Evolutionary conservation across 2,329 filamentous ascomycete species (phyloP).

Genomic region (Phaeosphaeriaceae sp.): DNA sequence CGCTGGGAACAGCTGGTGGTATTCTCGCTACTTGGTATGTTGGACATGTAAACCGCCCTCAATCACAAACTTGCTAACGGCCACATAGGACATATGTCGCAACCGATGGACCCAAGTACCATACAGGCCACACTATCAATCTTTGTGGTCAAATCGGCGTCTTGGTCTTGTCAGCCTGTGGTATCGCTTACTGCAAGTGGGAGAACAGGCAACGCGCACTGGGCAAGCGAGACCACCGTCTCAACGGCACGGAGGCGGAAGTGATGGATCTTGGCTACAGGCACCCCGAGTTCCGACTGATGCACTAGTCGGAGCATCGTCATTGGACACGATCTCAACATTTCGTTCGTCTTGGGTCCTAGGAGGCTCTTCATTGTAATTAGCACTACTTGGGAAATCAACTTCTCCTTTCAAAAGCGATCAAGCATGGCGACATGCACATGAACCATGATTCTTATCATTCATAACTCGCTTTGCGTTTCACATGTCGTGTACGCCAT

Average conservation of each 20-base stretch:
- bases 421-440: not conserved
- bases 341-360: slow-evolving; percentile 5
- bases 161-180: slow-evolving; percentile 55
- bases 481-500: not conserved
- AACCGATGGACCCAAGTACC: slow-evolving; percentile 69
- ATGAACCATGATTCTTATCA: not conserved
- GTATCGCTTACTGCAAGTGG: slow-evolving; percentile 61
- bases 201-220: slow-evolving; percentile 60
- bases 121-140: slow-evolving; percentile 74
- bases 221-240: slow-evolving; percentile 58
- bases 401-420: slow-evolving; percentile 5
- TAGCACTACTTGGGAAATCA: slow-evolving; percentile 2
- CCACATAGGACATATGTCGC: slow-evolving; percentile 60
- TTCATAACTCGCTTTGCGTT: not conserved
- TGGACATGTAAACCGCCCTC: not conserved
- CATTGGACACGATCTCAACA: slow-evolving; percentile 10
- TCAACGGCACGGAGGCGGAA: slow-evolving; percentile 59
- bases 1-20: slow-evolving; percentile 68
- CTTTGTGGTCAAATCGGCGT: slow-evolving; percentile 58
- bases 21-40: slow-evolving; percentile 61
- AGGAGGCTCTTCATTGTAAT: not conserved
- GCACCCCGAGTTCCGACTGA: slow-evolving; percentile 65
- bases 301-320: slow-evolving; percentile 46
- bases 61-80: slow-evolving; percentile 59
- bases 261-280: slow-evolving; percentile 59